Conservation (phyloP, 2,329 filamentous ascomycete species). For the Teratosphaeriaceae sp. region DNA sequence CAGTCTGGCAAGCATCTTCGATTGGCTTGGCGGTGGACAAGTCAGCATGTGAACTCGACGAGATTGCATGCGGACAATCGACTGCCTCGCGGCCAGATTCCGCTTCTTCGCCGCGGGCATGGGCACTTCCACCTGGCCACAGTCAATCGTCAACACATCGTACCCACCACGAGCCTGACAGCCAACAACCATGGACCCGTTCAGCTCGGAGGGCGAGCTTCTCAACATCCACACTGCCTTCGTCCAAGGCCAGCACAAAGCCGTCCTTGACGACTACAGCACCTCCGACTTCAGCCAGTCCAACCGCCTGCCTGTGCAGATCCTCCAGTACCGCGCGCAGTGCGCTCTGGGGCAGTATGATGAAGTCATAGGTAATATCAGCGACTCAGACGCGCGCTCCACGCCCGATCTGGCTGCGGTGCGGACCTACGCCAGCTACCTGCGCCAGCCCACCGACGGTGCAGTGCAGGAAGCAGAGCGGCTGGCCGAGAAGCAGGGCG, state of each 20-base stretch:
- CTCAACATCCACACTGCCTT: constrained; percentile 62
- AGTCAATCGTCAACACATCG: background rate
- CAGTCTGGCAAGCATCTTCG: background rate
- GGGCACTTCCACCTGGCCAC: too few relatives aligned
- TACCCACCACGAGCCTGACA: too few relatives aligned
- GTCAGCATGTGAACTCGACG: too few relatives aligned
- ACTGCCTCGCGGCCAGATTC: too few relatives aligned
- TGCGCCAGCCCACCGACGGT: constrained; percentile 23
- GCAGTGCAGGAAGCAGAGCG: constrained; percentile 56
- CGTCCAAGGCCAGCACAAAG: constrained; percentile 74
- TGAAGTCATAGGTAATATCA: constrained; percentile 61
- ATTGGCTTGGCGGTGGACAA: too few relatives aligned
- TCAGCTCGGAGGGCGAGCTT: constrained; percentile 59
- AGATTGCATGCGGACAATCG: too few relatives aligned
- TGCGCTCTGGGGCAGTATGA: constrained; percentile 74
- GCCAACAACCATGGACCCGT: constrained; percentile 52
- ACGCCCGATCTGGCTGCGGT: constrained; percentile 69
- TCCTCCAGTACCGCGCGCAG: constrained; percentile 75
- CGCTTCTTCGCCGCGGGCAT: too few relatives aligned
- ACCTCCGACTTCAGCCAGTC: constrained; percentile 68
- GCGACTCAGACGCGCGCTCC: constrained; percentile 53
- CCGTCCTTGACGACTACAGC: constrained; percentile 74
- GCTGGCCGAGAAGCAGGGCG: constrained; percentile 58
- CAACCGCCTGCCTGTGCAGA: constrained; percentile 68
- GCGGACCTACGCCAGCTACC: constrained; percentile 64